These are phyloP conservation scores for Tympanopsis confertula DNA, from an alignment of 2,329 filamentous ascomycete species.

Conservation along the genomic window DNA sequence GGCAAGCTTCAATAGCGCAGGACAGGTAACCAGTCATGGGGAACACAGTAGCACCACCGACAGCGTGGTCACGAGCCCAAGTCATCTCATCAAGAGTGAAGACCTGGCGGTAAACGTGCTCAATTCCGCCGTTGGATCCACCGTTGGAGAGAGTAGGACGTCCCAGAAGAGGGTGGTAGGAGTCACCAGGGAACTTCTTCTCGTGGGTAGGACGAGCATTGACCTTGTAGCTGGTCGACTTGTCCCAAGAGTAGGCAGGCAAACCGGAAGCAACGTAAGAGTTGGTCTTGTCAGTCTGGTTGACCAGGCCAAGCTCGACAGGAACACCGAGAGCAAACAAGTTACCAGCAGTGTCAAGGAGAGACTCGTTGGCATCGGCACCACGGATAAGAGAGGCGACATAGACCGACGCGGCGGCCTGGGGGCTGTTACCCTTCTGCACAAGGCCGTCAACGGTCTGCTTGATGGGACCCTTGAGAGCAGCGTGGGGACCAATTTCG, in stretches of 20 bases:
- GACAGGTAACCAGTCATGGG: conserved; percentile 26
- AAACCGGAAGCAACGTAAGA: conserved; percentile 6
- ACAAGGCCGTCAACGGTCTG: conserved; percentile 16
- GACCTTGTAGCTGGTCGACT: conserved; percentile 10
- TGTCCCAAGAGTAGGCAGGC: conserved; percentile 18
- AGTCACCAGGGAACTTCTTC: conserved; percentile 10
- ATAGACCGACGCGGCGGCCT: conserved; percentile 13
- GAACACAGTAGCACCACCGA: conserved; percentile 33
- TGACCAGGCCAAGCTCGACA: conserved; percentile 14
- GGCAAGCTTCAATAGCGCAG: conserved; percentile 8
- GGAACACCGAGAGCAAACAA: conserved; percentile 15
- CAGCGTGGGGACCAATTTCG: conserved; percentile 21
- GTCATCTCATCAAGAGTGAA: conserved; percentile 23
- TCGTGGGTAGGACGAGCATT: conserved; percentile 10
- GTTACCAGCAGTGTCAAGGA: conserved; percentile 12
- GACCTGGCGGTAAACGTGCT: conserved; percentile 22
- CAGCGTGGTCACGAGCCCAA: conserved; percentile 35
- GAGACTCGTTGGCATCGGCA: conserved; percentile 6
- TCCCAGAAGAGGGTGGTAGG: conserved; percentile 7
- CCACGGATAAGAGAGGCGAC: conserved; percentile 11
- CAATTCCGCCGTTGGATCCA: conserved; percentile 25
- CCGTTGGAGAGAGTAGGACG: conserved; percentile 9
- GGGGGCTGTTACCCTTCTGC: conserved; percentile 12
- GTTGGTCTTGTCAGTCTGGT: conserved; percentile 7
- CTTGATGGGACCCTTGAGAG: conserved; percentile 19